Evolutionary conservation across 2,329 filamentous ascomycete species (phyloP).

Genomic region (Pseudophaeomoniella oleicola): DNA sequence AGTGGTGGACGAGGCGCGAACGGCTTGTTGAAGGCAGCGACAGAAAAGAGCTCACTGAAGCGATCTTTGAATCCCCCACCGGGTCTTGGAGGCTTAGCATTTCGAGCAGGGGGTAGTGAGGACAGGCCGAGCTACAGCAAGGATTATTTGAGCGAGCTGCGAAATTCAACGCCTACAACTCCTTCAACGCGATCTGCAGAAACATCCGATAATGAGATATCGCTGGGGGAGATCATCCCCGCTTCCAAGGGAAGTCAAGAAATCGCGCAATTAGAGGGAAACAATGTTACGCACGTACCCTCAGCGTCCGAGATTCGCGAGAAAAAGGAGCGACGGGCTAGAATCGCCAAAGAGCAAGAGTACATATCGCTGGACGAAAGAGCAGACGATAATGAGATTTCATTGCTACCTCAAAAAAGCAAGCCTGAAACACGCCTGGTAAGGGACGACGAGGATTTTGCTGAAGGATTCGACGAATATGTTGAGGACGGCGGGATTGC

Average conservation of each 20-base stretch:
- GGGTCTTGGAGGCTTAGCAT: slow-evolving; percentile 37
- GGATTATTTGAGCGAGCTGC: slow-evolving; percentile 73
- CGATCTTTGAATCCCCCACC: slow-evolving; percentile 33
- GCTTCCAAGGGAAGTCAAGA: slow-evolving; percentile 44
- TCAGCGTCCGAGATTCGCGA: slow-evolving; percentile 76
- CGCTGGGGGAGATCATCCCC: slow-evolving; percentile 16
- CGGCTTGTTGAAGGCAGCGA: slow-evolving; percentile 44
- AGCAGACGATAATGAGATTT: slow-evolving; percentile 29
- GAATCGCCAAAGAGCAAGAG: slow-evolving; percentile 55
- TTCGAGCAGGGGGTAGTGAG: slow-evolving; percentile 47
- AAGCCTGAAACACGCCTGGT: slow-evolving; percentile 61
- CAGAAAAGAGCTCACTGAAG: slow-evolving; percentile 53
- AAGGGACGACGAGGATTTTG: slow-evolving; percentile 78
- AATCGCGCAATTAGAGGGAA: slow-evolving; percentile 27
- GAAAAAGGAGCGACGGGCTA: slow-evolving; percentile 78
- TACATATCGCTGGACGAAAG: slow-evolving; percentile 27
- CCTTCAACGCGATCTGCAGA: slow-evolving; percentile 7
- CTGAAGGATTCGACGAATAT: slow-evolving; percentile 85
- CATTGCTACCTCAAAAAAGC: slow-evolving; percentile 39
- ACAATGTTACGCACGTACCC: slow-evolving; percentile 39
- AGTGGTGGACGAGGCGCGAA: slow-evolving; percentile 14
- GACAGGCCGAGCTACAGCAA: slow-evolving; percentile 70
- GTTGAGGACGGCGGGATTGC: slow-evolving; percentile 72
- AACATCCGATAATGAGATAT: slow-evolving; percentile 13
- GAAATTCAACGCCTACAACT: slow-evolving; percentile 70